These are phyloP conservation scores for Eucalyptus erythrocorys DNA, from an alignment of 345 rosid genomes.

Conservation along the genomic window DNA sequence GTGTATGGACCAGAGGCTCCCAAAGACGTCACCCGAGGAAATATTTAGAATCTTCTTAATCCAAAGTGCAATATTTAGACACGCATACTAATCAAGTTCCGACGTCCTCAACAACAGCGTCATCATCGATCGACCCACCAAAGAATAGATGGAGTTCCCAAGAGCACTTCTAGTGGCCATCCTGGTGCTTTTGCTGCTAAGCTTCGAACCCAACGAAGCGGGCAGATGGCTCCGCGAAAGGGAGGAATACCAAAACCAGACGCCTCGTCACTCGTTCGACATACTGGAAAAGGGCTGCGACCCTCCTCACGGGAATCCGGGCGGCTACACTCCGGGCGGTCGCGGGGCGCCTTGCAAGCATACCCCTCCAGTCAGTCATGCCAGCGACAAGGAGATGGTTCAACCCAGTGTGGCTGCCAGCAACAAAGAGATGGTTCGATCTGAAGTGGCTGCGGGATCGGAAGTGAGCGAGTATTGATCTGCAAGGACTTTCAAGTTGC, in stretches of 20 bases:
- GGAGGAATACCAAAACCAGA: background rate
- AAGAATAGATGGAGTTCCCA: background rate
- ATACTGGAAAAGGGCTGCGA: background rate
- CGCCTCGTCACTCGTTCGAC: background rate
- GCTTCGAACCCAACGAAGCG: background rate
- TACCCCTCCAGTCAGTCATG: background rate
- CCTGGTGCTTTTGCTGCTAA: background rate
- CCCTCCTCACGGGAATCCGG: background rate
- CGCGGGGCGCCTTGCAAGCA: background rate
- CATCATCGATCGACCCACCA: background rate
- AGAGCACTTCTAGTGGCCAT: background rate
- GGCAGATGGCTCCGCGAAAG: background rate
- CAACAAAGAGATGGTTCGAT: background rate
- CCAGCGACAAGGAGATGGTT: background rate
- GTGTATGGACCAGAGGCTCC: too few relatives aligned
- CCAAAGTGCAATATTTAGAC: background rate
- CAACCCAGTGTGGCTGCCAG: background rate
- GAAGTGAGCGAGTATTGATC: background rate
- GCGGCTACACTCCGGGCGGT: background rate
- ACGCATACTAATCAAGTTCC: rapidly evolving
- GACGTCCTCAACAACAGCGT: background rate
- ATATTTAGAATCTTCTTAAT: too few relatives aligned
- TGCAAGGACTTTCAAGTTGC: background rate
- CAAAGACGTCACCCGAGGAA: too few relatives aligned
- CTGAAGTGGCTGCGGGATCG: background rate